Conservation (phyloP, 768 basidiomycete species). For the Lepiota venenata region DNA sequence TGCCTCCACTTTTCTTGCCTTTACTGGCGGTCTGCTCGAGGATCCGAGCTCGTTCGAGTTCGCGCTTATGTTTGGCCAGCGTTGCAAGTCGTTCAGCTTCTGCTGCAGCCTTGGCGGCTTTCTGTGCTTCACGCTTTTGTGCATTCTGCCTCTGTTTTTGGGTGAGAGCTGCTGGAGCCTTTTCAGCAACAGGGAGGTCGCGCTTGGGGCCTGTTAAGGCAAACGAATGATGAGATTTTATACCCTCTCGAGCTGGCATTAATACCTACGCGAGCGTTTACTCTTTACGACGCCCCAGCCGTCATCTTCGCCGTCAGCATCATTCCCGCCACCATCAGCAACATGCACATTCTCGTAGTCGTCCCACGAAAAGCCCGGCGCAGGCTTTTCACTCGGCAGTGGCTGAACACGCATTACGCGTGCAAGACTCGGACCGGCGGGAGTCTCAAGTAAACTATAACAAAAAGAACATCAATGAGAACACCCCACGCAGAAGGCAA, state of each 20-base stretch:
- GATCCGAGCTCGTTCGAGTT: conserved; percentile 52
- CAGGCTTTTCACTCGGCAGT: conserved; percentile 52
- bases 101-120: conserved; percentile 51
- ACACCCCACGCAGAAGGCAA: neutral
- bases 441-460: conserved; percentile 59
- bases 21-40: conserved; percentile 39
- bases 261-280: conserved; percentile 39
- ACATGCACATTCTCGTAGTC: conserved; percentile 69
- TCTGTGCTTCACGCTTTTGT: conserved; percentile 51
- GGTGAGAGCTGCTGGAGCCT: conserved; percentile 45
- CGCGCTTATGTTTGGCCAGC: conserved; percentile 57
- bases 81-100: conserved; percentile 48
- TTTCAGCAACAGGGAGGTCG: conserved; percentile 14
- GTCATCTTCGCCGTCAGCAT: conserved; percentile 70
- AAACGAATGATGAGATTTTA: neutral
- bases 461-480: conserved; percentile 9
- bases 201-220: conserved; percentile 2
- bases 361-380: conserved; percentile 66
- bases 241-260: neutral
- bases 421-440: conserved; percentile 52
- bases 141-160: conserved; percentile 74
- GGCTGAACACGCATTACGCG: conserved; percentile 71
- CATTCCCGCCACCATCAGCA: conserved; percentile 41
- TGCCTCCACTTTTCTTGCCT: conserved; percentile 49
- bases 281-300: conserved; percentile 79